Evolutionary conservation across 306 rosid species (phyloP).

Genomic region (Castanea sativa): DNA sequence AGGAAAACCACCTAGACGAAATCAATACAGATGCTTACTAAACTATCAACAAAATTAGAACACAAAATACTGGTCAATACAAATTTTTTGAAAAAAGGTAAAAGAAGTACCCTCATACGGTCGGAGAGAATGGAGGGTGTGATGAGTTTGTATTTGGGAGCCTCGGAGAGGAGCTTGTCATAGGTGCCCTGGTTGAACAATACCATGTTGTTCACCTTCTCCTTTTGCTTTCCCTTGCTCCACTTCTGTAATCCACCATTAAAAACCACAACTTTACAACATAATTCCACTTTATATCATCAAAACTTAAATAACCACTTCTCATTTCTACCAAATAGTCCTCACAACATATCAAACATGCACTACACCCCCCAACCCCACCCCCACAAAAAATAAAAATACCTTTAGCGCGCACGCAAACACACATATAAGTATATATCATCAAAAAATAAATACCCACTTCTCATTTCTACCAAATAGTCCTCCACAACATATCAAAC

Average conservation of each 20-base stretch:
- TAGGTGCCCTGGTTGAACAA: constrained; percentile 55
- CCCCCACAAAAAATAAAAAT: not conserved
- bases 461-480: no score
- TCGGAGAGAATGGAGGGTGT: constrained; percentile 66
- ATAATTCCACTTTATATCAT: no score
- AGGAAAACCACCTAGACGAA: not conserved
- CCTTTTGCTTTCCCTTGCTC: constrained; percentile 82
- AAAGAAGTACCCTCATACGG: constrained; percentile 50
- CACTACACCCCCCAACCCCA: not conserved
- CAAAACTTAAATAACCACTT: not conserved
- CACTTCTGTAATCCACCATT: constrained; percentile 49
- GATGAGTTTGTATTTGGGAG: constrained; percentile 68
- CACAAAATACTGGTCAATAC: not conserved
- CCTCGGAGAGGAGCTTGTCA: constrained; percentile 61
- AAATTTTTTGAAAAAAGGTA: not conserved
- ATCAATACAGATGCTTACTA: not conserved
- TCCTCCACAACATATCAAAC: no score
- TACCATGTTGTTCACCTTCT: constrained; percentile 77
- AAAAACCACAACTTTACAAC: no score
- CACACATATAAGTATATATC: no score
- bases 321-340: not conserved
- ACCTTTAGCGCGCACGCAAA: no score
- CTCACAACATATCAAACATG: not conserved
- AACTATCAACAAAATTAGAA: not conserved
- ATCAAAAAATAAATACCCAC: no score